A percentile compares a stretch with the other conserved stretches of the same genome.
Conservation (phyloP, 1,139 yeast genomes). For the Nakaseomyces uthaithaninus region DNA sequence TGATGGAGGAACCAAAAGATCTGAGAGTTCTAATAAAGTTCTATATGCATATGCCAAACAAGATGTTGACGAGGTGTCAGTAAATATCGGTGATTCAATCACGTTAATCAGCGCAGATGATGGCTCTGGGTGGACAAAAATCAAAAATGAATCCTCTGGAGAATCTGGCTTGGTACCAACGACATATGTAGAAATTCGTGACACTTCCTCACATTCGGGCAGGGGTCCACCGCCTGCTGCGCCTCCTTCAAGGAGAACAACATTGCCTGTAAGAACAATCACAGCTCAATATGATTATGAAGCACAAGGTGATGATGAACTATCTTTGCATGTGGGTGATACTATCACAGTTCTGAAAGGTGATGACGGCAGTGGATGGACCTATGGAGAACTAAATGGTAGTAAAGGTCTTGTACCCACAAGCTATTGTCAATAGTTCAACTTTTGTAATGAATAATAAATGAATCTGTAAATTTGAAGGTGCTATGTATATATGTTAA, state of each 20-base stretch:
- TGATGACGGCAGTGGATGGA: slow-evolving; percentile 93
- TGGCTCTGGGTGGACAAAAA: slow-evolving; percentile 90
- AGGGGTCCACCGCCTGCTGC: slow-evolving; percentile 50
- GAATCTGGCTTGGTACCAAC: slow-evolving; percentile 79
- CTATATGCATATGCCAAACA: slow-evolving; percentile 60
- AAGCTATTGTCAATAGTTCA: slow-evolving; percentile 39
- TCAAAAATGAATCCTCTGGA: slow-evolving; percentile 37
- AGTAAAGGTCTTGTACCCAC: slow-evolving; percentile 73
- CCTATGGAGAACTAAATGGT: slow-evolving; percentile 80
- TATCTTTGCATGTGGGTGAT: slow-evolving; percentile 68
- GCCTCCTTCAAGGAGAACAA: slow-evolving; percentile 74
- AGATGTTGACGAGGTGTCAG: slow-evolving; percentile 67
- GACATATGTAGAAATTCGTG: slow-evolving; percentile 53
- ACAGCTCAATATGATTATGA: slow-evolving; percentile 71
- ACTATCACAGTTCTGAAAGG: slow-evolving; percentile 57
- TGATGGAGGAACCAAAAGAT: neutral
- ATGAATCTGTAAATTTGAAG: neutral
- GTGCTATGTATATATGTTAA: too few relatives aligned
- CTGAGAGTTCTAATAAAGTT: slow-evolving; percentile 40
- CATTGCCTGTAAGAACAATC: slow-evolving; percentile 34
- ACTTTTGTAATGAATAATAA: neutral
- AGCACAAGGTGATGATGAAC: slow-evolving; percentile 79
- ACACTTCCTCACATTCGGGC: slow-evolving; percentile 14
- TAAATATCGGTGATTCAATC: slow-evolving; percentile 55
- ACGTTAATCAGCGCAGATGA: slow-evolving; percentile 60